phyloP scores from a whole-genome alignment of 169 alveolate genomes.

The Miamiensis avidus region DNA sequence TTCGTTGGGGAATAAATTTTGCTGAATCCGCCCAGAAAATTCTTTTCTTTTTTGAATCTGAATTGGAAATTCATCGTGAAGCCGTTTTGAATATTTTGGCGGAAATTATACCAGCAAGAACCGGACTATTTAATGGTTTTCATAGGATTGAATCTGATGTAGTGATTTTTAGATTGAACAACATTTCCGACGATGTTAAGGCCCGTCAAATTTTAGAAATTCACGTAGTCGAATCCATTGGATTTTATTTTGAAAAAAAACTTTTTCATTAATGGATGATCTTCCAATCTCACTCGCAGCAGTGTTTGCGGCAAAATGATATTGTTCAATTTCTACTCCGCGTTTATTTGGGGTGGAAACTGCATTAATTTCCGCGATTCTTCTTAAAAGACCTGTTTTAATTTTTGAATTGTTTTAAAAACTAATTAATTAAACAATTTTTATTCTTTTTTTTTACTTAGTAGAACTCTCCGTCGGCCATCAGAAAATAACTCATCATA shows the following conservation, averaged over 20 bases:
- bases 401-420: no score
- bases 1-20: neutral
- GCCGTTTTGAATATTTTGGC: neutral
- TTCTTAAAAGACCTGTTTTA: neutral
- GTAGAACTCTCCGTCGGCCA: conserved; percentile 22
- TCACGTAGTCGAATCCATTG: conserved; percentile 20
- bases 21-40: neutral
- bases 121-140: conserved; percentile 4
- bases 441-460: neutral
- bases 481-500: neutral
- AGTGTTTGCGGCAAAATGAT: conserved; percentile 11
- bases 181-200: conserved; percentile 21
- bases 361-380: conserved; percentile 19
- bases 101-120: neutral
- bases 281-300: conserved; percentile 4
- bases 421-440: no score
- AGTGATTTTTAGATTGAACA: neutral
- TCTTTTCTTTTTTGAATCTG: neutral
- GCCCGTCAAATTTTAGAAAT: conserved; percentile 10
- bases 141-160: conserved; percentile 17
- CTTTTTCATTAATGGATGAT: conserved; percentile 1
- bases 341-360: conserved; percentile 13
- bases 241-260: conserved; percentile 5
- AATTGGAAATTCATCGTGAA: neutral
- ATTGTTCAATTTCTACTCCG: conserved; percentile 3